These are phyloP conservation scores for Volvox reticuliferus DNA, from an alignment of 139 green algal species.

Conservation along the genomic window DNA sequence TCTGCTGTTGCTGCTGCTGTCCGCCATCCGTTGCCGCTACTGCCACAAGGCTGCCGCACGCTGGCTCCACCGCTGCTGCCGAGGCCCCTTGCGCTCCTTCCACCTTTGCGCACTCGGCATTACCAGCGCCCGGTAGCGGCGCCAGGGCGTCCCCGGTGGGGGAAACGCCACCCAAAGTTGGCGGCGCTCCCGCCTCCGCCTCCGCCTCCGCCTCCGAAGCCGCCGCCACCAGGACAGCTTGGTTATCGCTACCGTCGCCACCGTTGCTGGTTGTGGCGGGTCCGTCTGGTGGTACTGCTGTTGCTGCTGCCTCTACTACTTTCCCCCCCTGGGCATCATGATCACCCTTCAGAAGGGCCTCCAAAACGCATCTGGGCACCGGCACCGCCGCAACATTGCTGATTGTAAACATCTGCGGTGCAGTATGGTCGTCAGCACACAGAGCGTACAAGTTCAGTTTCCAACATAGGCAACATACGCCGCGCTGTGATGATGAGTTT, in stretches of 20 bases:
- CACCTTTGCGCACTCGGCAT: too few relatives aligned
- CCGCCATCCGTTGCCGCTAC: background rate
- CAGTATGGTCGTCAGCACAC: background rate
- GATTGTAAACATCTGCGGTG: background rate
- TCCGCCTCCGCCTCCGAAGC: background rate
- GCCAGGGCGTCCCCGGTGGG: too few relatives aligned
- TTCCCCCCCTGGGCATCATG: background rate
- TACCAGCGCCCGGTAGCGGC: too few relatives aligned
- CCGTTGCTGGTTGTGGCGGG: too few relatives aligned
- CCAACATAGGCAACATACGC: background rate
- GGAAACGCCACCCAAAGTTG: background rate
- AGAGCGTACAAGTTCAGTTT: too few relatives aligned
- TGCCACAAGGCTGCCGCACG: background rate
- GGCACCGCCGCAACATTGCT: background rate
- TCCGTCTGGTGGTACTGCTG: background rate
- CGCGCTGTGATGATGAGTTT: too few relatives aligned
- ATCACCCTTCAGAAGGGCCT: background rate
- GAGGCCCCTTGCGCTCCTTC: too few relatives aligned
- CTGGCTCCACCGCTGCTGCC: too few relatives aligned
- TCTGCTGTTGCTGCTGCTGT: background rate
- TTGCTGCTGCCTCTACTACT: background rate
- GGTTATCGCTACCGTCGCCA: too few relatives aligned
- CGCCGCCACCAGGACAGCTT: background rate
- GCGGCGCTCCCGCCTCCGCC: background rate
- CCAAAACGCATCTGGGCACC: background rate